A percentile compares a stretch with the other conserved stretches of the same genome.
Conservation (phyloP, 2,329 filamentous ascomycete species). For the Colletotrichum camelliae region DNA sequence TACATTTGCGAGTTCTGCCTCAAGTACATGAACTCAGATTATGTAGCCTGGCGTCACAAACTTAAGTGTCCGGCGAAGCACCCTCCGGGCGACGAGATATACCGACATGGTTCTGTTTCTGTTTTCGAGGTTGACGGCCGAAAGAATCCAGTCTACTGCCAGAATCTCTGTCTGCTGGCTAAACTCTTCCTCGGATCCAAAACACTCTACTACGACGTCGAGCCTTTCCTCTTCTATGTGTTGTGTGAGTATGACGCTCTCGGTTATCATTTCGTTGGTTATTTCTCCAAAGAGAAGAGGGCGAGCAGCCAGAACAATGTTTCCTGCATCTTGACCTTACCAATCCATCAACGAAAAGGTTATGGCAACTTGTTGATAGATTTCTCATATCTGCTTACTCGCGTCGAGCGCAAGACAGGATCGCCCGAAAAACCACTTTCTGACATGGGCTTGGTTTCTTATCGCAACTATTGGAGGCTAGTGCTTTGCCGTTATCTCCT, state of each 20-base stretch:
- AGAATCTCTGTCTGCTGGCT: constrained; percentile 93
- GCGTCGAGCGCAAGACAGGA: constrained; percentile 90
- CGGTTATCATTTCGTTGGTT: constrained; percentile 97
- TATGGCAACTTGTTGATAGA: constrained; percentile 97
- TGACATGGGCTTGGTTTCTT: constrained; percentile 97
- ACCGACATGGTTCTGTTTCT: constrained; percentile 86
- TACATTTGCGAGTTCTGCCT: constrained; percentile 99
- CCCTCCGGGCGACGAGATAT: constrained; percentile 97
- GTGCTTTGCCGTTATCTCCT: constrained; percentile 86
- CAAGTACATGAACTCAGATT: constrained; percentile 99
- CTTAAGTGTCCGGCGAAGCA: constrained; percentile 96
- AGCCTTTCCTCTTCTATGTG: constrained; percentile 96
- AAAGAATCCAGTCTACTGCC: constrained; percentile 98
- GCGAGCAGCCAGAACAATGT: constrained; percentile 96
- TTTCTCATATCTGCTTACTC: constrained; percentile 95
- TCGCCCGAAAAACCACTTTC: constrained; percentile 97
- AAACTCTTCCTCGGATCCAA: constrained; percentile 99
- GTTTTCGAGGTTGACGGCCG: constrained; percentile 98
- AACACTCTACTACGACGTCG: constrained; percentile 96
- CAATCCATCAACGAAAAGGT: constrained; percentile 95
- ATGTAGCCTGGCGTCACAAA: constrained; percentile 97
- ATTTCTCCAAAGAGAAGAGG: constrained; percentile 98
- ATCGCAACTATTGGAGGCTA: constrained; percentile 95
- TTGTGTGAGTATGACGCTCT: constrained; percentile 92
- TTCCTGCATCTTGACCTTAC: constrained; percentile 93